phyloP scores from a whole-genome alignment of 306 rosid genomes.

The Pterocarpus santalinus region DNA sequence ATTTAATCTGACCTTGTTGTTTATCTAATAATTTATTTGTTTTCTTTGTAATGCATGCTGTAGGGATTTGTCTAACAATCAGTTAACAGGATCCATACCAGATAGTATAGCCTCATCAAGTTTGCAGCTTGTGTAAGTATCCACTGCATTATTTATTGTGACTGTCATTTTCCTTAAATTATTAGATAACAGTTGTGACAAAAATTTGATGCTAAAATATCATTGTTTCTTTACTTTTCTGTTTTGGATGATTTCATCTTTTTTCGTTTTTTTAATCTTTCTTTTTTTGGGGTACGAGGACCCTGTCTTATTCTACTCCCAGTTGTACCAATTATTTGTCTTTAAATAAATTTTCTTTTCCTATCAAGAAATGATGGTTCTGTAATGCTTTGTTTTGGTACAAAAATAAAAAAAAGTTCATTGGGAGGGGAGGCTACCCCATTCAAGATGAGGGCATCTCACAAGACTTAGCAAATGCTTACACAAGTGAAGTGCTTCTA shows the following conservation, averaged over 20 bases:
- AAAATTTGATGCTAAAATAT: background rate
- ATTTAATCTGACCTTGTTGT: background rate
- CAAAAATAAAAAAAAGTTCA: background rate
- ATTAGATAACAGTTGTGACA: background rate
- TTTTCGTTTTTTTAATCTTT: too few relatives aligned
- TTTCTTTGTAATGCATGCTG: constrained; percentile 30
- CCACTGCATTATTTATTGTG: constrained; percentile 30
- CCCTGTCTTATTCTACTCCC: background rate
- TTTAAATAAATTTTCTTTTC: background rate
- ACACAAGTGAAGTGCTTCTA: background rate
- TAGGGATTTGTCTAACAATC: constrained; percentile 94
- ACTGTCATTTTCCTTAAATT: background rate
- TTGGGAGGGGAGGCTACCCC: background rate
- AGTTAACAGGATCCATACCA: constrained; percentile 81
- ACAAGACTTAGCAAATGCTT: background rate
- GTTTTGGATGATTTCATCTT: background rate
- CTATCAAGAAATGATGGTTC: background rate
- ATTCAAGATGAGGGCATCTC: background rate
- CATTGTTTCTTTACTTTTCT: background rate
- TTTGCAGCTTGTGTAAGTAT: constrained; percentile 89
- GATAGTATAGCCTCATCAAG: constrained; percentile 75
- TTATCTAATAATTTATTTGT: constrained; percentile 32
- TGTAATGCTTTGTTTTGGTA: constrained; percentile 10
- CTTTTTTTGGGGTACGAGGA: background rate
- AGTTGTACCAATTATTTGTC: background rate